A percentile compares a stretch with the other conserved stretches of the same genome.
These are phyloP conservation scores for Nematodospora valgi DNA, from an alignment of 805 yeast species.

Conservation along the genomic window DNA sequence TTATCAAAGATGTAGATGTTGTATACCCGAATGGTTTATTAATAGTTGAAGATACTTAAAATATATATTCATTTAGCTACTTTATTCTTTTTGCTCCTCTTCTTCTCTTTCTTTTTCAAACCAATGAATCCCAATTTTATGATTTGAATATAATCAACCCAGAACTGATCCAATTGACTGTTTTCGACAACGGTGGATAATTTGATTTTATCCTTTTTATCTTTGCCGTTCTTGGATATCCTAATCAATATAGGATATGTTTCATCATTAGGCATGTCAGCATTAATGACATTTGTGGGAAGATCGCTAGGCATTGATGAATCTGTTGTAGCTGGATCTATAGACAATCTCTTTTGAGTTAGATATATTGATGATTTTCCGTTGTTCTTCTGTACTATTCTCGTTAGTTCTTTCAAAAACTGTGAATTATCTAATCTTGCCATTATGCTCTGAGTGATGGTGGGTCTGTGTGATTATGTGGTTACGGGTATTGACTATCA, in stretches of 20 bases:
- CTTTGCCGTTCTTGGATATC: conserved; percentile 52
- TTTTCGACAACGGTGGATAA: conserved; percentile 70
- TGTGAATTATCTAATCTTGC: conserved; percentile 27
- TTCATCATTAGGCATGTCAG: conserved; percentile 19
- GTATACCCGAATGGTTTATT: conserved; percentile 49
- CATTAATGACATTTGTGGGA: conserved; percentile 30
- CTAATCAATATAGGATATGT: conserved; percentile 66
- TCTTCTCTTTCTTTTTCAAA: conserved; percentile 77
- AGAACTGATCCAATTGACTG: conserved; percentile 62
- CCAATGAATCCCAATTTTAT: conserved; percentile 74
- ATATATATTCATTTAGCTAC: conserved; percentile 17
- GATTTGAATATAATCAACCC: conserved; percentile 69
- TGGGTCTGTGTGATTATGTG: too few species aligned
- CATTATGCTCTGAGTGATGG: too few species aligned
- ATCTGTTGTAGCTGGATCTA: conserved; percentile 8
- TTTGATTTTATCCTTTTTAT: conserved; percentile 50
- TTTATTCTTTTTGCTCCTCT: conserved; percentile 57
- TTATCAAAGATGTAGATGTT: conserved; percentile 59
- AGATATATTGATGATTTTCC: conserved; percentile 54
- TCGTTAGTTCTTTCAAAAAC: conserved; percentile 24
- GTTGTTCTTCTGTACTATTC: conserved; percentile 21
- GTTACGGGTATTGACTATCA: too few species aligned
- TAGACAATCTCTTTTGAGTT: conserved; percentile 53
- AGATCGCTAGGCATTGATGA: too few species aligned
- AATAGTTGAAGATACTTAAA: conserved; percentile 50